Evolutionary conservation across 345 rosid species (phyloP), one percentile per base, ranked within the genome.

Genomic region (Tarenaya hassleriana): DNA sequence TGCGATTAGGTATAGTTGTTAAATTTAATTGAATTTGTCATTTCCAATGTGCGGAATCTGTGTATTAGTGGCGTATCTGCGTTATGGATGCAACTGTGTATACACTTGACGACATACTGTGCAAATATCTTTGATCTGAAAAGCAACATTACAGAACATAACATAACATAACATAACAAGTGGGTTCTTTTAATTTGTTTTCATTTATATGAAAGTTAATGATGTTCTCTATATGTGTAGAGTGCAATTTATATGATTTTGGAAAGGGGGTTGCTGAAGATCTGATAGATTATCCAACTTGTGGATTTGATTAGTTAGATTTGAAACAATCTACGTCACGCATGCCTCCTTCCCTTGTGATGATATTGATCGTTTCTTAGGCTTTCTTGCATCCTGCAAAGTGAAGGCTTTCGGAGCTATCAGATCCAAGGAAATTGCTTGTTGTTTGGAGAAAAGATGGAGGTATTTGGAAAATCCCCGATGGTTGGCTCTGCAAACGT

Each of bases 381-480:
- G 24, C 13, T 43, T 56, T 21, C 9, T 20, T 20, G 43, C 34
- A 33, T 34, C 24, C 29, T 62, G 49, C 60, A 53, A 47, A 14
- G 59, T 16, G 41, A 40, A 62, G 21, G 47, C 5, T 17, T 59
- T 50, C 12, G 39, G 35, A 51, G 52, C 5, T 33, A 42, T 12
- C 31, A 20, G 55, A 56, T 1, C 18, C 17, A 17, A 27, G 24
- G 44, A 4, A 52, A 0, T 38, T 52, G 10, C 50, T 41, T 53
- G 11, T 35, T 35, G 10, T 11, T 10, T 11, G 47, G 15, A n/a
- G 15, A 31, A 62, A 54, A 13, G 60, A 84, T 88, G 97, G 97
- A 89, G 78, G 89, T 73, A 69, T 73, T 56, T 75, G 89, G 82
- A 41, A 83, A 74, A 55, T 68, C 89, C 56, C 74, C 31, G 2